Percentiles rank a stretch among this genome's conserved stretches.
These are phyloP conservation scores for Tetradesmus obliquus DNA, from an alignment of 139 green algal genomes.

Conservation along the genomic window DNA sequence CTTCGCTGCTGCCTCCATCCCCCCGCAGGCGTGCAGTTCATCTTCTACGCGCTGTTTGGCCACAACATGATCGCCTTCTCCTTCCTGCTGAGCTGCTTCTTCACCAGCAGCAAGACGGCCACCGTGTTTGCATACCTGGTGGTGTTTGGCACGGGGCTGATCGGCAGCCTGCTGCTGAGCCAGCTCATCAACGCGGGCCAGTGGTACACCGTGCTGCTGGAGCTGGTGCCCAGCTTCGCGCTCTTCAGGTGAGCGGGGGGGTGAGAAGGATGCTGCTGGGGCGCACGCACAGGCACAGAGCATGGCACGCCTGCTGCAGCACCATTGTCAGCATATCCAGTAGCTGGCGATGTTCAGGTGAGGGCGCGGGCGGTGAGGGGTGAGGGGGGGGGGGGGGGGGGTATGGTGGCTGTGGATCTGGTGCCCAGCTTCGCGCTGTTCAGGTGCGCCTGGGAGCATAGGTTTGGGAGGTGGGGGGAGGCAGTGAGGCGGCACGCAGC, in stretches of 20 bases:
- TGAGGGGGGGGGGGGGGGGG: no score
- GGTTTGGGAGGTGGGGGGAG: no score
- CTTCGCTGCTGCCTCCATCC: neutral
- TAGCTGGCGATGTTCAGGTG: no score
- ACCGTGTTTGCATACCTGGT: constrained; percentile 83
- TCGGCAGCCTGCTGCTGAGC: constrained; percentile 68
- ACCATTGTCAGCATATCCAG: neutral
- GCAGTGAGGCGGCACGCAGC: neutral
- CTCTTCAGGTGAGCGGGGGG: constrained; percentile 71
- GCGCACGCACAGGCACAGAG: neutral
- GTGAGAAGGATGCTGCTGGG: neutral
- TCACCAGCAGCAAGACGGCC: constrained; percentile 74
- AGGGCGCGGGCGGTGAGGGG: no score
- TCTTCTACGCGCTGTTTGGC: constrained; percentile 92
- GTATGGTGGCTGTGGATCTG: constrained; percentile 66
- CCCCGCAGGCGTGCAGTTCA: constrained; percentile 64
- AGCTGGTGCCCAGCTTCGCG: constrained; percentile 87
- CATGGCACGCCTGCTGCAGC: neutral
- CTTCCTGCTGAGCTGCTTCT: constrained; percentile 85
- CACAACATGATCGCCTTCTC: constrained; percentile 87
- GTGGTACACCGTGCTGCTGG: constrained; percentile 71
- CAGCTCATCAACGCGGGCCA: constrained; percentile 44
- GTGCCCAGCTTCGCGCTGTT: constrained; percentile 88
- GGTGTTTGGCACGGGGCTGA: constrained; percentile 81
- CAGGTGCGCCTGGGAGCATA: constrained; percentile 47